Base-by-base conservation (phyloP, 2,329 filamentous ascomycete species). In the Aspergillus tubingensis region DNA sequence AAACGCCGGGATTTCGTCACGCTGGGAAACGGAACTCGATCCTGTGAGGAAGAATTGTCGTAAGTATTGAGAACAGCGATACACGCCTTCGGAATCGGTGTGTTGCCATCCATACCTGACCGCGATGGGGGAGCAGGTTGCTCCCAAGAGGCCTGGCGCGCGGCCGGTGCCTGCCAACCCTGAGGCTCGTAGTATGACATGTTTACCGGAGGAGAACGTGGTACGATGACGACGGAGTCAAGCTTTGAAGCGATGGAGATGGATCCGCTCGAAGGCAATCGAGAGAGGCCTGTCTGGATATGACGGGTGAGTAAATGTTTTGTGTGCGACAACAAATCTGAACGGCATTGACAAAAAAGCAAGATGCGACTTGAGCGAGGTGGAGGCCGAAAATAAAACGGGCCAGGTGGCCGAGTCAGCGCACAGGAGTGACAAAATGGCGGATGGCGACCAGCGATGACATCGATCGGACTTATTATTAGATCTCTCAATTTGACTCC, bases 1-100 rank as follows among this genome's bases (percentile, higher is more conserved):
- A 76, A 96, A 96, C 61, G 92, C 92, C 72, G 83, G 81, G 60
- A 86, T 84, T 62, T 96, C 91, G 67, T 94, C 91, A 70, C 87
- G 86, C 57, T 88, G 85, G 66, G 87, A 86, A 54, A 89, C 88
- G 60, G 90, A 92, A 77, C 85, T 92, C 64, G 90, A 86, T 78
- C 90, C 90, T 91, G 15, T 54, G 53, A 21, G 30, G 54, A 10
- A 60, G 10, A 30, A 15, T 17, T 13, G 11, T 25, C 23, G 30
- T 27, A 8, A 50, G 54, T 67, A 50, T 5, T 23, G 8, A 17
- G 23, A 30, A 11, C 25, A n/a, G 17, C 68, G 47, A 38, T 27
- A 7, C 25, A 27, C 25, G 25, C 25, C 8, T 8, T 27, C 7
- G 25, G 25, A 27, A 27, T 8, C 7, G 25, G 25, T 27, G 6